Evolutionary conservation across 768 basidiomycete genomes (phyloP), one percentile per base, ranked within the genome.

Genomic region (Leccinum disarticulatum): DNA sequence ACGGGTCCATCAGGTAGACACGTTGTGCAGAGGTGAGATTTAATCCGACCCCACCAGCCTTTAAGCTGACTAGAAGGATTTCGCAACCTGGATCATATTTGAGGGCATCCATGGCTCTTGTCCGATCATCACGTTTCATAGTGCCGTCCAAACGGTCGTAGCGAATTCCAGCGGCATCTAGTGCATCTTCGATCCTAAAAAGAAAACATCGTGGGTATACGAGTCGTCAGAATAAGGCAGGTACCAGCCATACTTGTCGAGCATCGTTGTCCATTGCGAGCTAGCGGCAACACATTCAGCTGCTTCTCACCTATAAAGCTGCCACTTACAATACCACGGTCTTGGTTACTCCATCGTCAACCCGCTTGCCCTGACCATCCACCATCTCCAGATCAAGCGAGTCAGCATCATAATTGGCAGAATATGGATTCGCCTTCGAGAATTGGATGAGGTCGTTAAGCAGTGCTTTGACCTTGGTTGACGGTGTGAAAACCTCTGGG

Each of bases 1-100:
- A 98, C 46, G 95, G 95, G 76, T 98, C 95, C 87, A 98, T 95
- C 47, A 99, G 77, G 74, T 97, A 98, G 17, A 92, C 95, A 56
- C 88, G 91, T 69, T 88, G 91, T 51, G 96, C 97, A 17, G 94
- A 89, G 1, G 96, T 98, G 49, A 98, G 82, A 73, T 98, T 99
- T 57, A 99, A 78, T 15, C 96, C 97, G 6, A 99, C 97, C 56
- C 97, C 97, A 55, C 97, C 97, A 7, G 97, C 97, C 69, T 96
- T 91, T 65, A 98, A 80, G 71, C 95, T 97, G 68, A 99, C 95
- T 33, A 99, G 82, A 46, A 99, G 80, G 15, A 99, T 93, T 78
- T 99, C 97, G 70, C 92, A 93, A 27, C 79, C 79, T 14, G 93
- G 94, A 68, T 99, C 95, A 63, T 83, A 81, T 76, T 95, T 95